Conservation (phyloP, 805 yeast genomes). For the Starmerella geochares region DNA sequence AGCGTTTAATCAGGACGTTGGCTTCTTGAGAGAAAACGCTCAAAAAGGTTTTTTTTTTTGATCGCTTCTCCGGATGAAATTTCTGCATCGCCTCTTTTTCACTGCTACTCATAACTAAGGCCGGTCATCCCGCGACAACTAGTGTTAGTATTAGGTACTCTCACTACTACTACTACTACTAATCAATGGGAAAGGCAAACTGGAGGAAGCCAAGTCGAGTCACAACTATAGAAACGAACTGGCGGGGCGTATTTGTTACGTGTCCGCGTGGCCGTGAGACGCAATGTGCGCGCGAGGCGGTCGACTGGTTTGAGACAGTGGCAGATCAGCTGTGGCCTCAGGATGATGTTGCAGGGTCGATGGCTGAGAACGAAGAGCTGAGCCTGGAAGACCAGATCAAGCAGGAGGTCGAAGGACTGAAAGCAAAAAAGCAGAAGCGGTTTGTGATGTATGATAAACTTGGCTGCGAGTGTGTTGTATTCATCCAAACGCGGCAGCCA, state of each 20-base stretch:
- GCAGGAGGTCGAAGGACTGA: conserved; percentile 51
- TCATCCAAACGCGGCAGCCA: conserved; percentile 70
- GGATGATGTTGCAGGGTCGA: conserved; percentile 29
- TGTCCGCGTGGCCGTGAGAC: conserved; percentile 70
- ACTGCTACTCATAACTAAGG: too few relatives aligned
- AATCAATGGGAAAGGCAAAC: conserved; percentile 11
- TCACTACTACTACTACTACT: too few relatives aligned
- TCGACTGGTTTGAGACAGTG: conserved; percentile 30
- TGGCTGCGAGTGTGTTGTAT: conserved; percentile 47
- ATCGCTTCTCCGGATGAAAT: too few relatives aligned
- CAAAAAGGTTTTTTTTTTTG: too few relatives aligned
- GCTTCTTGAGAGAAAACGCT: too few relatives aligned
- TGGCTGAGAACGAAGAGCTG: conserved; percentile 34
- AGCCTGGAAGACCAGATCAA: conserved; percentile 66
- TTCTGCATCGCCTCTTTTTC: too few relatives aligned
- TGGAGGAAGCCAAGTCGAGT: conserved; percentile 20
- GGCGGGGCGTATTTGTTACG: conserved; percentile 81
- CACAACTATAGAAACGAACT: conserved; percentile 57
- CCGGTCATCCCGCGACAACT: too few relatives aligned
- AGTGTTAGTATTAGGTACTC: too few relatives aligned
- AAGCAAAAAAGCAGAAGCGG: conserved; percentile 30
- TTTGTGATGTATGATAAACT: conserved; percentile 25
- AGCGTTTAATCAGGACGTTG: too few relatives aligned
- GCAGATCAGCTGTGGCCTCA: conserved; percentile 29
- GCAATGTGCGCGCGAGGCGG: conserved; percentile 24